A percentile compares a stretch with the other conserved stretches of the same genome.
phyloP scores from a whole-genome alignment of 2,329 filamentous ascomycete species.

The Aureobasidium sp. region DNA sequence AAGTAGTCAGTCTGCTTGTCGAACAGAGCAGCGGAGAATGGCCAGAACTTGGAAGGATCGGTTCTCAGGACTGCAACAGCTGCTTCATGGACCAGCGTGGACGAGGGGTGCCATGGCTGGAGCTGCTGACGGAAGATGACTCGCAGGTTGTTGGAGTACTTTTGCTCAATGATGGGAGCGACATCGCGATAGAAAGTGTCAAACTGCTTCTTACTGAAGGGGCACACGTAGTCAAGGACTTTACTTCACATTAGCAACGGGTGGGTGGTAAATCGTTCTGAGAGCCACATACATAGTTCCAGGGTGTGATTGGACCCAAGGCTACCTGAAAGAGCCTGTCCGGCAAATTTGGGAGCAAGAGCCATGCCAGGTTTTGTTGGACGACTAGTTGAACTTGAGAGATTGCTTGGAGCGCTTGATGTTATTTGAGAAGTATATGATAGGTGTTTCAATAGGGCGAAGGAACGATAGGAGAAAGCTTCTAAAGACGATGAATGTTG shows the following conservation, averaged over 20 bases:
- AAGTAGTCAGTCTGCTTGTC: slow-evolving; percentile 69
- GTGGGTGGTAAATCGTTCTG: slow-evolving; percentile 39
- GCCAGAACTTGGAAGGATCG: slow-evolving; percentile 67
- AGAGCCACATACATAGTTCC: slow-evolving; percentile 39
- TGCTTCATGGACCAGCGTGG: slow-evolving; percentile 63
- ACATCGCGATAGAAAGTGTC: slow-evolving; percentile 60
- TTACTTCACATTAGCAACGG: background rate
- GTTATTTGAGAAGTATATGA: no score
- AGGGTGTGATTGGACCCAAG: slow-evolving; percentile 39
- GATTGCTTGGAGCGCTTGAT: background rate
- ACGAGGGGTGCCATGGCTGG: slow-evolving; percentile 91
- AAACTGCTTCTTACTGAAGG: slow-evolving; percentile 61
- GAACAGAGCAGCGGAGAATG: slow-evolving; percentile 64
- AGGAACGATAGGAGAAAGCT: no score
- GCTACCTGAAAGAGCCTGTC: slow-evolving; percentile 54
- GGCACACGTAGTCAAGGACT: slow-evolving; percentile 88
- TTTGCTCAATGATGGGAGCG: slow-evolving; percentile 54
- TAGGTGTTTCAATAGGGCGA: no score
- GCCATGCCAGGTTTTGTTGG: slow-evolving; percentile 47
- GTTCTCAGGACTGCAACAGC: slow-evolving; percentile 69
- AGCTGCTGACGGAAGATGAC: slow-evolving; percentile 86
- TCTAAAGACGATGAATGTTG: background rate
- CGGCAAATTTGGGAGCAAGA: slow-evolving; percentile 68
- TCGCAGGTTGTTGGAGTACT: slow-evolving; percentile 55
- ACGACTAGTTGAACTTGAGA: background rate